phyloP scores from a whole-genome alignment of 371 early-diverging fungal species.

The Lichtheimia corymbifera region DNA sequence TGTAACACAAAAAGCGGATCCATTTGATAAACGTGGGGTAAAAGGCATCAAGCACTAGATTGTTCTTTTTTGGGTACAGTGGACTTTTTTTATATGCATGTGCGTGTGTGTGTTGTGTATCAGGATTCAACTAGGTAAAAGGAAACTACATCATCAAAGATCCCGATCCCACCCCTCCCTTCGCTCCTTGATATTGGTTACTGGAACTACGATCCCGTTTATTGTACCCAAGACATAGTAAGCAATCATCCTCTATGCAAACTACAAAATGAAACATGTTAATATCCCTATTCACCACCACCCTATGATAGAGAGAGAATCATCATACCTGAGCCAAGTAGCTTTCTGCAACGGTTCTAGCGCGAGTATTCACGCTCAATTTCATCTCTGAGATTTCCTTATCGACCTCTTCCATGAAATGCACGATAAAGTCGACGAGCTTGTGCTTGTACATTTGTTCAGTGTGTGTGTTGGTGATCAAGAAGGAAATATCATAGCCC shows the following conservation, averaged over 20 bases:
- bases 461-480: conserved; percentile 94
- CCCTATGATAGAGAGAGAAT: background rate
- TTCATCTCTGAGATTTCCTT: conserved; percentile 99
- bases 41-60: too few species aligned
- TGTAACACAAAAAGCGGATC: too few species aligned
- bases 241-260: background rate
- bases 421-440: conserved; percentile 95
- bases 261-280: background rate
- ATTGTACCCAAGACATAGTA: too few species aligned
- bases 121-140: too few species aligned
- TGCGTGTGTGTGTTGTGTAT: too few species aligned
- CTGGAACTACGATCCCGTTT: background rate
- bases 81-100: too few species aligned
- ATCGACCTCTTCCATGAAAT: conserved; percentile 98
- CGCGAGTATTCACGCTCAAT: conserved; percentile 91
- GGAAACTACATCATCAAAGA: too few species aligned
- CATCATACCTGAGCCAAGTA: conserved; percentile 60
- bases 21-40: too few species aligned
- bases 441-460: conserved; percentile 98
- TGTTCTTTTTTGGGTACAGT: too few species aligned
- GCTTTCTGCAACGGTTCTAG: conserved; percentile 92
- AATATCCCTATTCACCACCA: too few species aligned
- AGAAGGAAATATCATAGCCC: conserved; percentile 95
- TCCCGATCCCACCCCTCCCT: too few species aligned
- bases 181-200: background rate